These are phyloP conservation scores for Phytophthora pisi DNA, from an alignment of 352 stramenopile genomes.

Conservation along the genomic window DNA sequence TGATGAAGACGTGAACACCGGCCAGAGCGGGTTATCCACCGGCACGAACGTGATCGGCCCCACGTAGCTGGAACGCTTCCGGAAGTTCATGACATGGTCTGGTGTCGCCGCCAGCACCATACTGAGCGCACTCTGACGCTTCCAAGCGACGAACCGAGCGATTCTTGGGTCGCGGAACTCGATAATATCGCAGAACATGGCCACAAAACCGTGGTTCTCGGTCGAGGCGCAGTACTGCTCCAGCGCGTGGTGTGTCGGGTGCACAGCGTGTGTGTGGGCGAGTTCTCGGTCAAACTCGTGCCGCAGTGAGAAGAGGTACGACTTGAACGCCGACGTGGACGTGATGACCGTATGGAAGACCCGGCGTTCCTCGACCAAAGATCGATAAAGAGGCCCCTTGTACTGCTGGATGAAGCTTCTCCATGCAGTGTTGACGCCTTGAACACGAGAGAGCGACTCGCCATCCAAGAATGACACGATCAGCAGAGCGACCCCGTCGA, in stretches of 20 bases:
- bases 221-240: conserved; percentile 59
- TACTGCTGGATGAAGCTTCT: conserved; percentile 45
- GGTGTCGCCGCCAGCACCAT: conserved; percentile 70
- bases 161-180: conserved; percentile 66
- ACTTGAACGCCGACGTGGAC: conserved; percentile 56
- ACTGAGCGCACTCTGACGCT: conserved; percentile 61
- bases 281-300: conserved; percentile 55
- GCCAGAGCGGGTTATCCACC: conserved; percentile 74
- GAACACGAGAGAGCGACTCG: conserved; percentile 45
- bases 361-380: conserved; percentile 31
- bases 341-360: conserved; percentile 50
- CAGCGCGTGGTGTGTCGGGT: conserved; percentile 44
- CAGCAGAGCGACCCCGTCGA: conserved; percentile 58
- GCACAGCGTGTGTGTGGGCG: conserved; percentile 47
- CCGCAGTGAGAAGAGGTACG: conserved; percentile 54
- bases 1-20: conserved; percentile 49
- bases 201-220: conserved; percentile 70
- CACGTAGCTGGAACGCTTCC: conserved; percentile 50
- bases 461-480: conserved; percentile 63
- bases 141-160: conserved; percentile 58
- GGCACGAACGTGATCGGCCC: conserved; percentile 73
- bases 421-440: conserved; percentile 52
- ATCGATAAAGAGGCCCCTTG: conserved; percentile 43
- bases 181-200: conserved; percentile 81
- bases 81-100: conserved; percentile 65